Base-by-base conservation (phyloP, 768 basidiomycete species). In the Pleurotus salmoneostramineus region DNA sequence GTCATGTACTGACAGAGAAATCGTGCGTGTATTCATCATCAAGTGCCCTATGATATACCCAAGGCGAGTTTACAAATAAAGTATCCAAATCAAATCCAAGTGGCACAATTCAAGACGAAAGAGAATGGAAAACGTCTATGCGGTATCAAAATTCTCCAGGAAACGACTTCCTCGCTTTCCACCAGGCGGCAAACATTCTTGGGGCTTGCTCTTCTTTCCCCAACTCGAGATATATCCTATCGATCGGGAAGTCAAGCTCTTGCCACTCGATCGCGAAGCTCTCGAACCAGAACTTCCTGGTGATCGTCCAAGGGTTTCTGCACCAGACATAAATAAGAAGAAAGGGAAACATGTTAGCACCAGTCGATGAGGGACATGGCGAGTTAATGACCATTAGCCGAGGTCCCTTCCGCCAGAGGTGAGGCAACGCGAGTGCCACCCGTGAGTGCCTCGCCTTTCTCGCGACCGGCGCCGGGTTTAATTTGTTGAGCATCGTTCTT, bases 381-480 rank as follows among this genome's bases (percentile, higher is more conserved):
- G 43, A 27, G 10, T 32, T 42, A 55, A 40, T 55, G 27, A 55
- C 52, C 52, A 44, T 21, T 54, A 27, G 51, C 17, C 15, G 32
- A 10, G 6, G 51, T 42, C 17, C 37, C 52, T 17, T 10, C 52
- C 10, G 21, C 48, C 21, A 27, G 21, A 49, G 27, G 10, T 27
- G 27, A 31, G 61, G 46, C 57, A n/a, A 40, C 17, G 44, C 8
- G 10, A 15, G 12, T 45, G 4, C 6, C n/a, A 35, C 33, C 56
- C 10, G 14, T 65, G 12, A 74, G 64, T 35, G 70, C 60, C 63
- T 74, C 78, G 2, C 70, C 74, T 0, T 64, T 59, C 55, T 69
- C 71, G 61, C 74, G 72, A 1, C 83, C 85, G 0, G 84, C 74
- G 1, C 84, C 85, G 5, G 85, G 84, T 58, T 80, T 79, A 17